Conservation (phyloP, 495 filamentous ascomycete species). For the Aspergillus sclerotiicarbonarius region DNA sequence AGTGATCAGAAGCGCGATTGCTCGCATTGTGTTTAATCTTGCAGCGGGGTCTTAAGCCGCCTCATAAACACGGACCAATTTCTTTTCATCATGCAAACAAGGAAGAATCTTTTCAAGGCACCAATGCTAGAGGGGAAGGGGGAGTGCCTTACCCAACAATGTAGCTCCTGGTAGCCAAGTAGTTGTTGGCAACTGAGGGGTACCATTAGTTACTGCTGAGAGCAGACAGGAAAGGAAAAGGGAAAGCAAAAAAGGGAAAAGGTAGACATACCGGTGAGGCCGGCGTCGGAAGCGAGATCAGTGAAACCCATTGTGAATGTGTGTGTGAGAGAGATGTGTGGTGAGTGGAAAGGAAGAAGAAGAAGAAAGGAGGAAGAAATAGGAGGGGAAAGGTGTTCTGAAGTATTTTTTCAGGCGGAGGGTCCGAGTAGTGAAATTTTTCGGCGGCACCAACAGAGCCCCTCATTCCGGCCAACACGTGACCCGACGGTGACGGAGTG, state of each 20-base stretch:
- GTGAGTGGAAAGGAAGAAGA: conserved; percentile 22
- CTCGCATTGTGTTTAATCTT: conserved; percentile 79
- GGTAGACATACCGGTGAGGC: conserved; percentile 70
- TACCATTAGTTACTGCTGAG: conserved; percentile 35
- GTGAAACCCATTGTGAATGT: conserved; percentile 85
- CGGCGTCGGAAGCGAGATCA: conserved; percentile 84
- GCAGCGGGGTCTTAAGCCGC: conserved; percentile 93
- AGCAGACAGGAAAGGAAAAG: conserved; percentile 20
- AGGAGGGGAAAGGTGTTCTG: conserved; percentile 25
- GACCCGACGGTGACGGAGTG: conserved; percentile 21
- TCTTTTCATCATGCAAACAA: conserved; percentile 74
- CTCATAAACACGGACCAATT: conserved; percentile 99
- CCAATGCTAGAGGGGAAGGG: conserved; percentile 11
- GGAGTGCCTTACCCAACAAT: conserved; percentile 73
- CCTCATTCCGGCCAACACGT: conserved; percentile 33
- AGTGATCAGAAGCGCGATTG: conserved; percentile 77
- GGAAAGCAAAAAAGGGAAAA: conserved; percentile 22
- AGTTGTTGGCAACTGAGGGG: conserved; percentile 83
- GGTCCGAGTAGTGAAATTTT: conserved; percentile 40
- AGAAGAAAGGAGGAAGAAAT: conserved; percentile 24
- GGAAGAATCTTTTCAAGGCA: conserved; percentile 14
- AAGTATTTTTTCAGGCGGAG: conserved; percentile 23
- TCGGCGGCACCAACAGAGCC: conserved; percentile 22
- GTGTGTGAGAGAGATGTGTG: conserved; percentile 24
- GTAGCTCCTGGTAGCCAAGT: conserved; percentile 87